phyloP scores from a whole-genome alignment of 345 rosid species.

The Arabis hirsuta region DNA sequence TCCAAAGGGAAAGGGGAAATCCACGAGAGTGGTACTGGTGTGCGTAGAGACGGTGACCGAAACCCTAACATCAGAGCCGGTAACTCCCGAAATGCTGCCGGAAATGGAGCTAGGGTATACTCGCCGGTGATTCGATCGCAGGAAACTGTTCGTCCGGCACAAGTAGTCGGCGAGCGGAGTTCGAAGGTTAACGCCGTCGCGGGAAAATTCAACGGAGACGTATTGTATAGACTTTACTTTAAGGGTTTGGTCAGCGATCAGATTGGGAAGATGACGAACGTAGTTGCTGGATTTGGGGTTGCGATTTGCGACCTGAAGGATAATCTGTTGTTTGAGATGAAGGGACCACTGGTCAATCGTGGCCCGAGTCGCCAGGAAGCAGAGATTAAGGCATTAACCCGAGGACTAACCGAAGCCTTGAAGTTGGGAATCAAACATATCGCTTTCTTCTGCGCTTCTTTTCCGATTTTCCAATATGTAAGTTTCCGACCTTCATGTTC shows the following conservation, averaged over 20 bases:
- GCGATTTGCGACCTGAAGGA: conserved; percentile 54
- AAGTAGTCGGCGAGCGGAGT: conserved; percentile 49
- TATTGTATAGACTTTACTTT: conserved; percentile 41
- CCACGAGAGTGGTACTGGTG: not conserved
- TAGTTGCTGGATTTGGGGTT: conserved; percentile 55
- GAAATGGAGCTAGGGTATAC: not conserved
- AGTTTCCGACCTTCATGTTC: conserved; percentile 8
- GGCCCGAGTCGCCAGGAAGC: conserved; percentile 30
- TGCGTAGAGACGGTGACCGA: conserved; percentile 1
- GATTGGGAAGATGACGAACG: conserved; percentile 24
- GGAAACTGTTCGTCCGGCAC: not conserved
- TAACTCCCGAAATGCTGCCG: not conserved
- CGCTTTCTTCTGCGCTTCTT: conserved; percentile 20
- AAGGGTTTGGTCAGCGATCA: conserved; percentile 58
- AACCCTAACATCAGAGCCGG: conserved; percentile 16
- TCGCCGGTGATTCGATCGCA: not conserved
- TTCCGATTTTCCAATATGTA: conserved; percentile 36
- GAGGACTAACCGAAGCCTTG: conserved; percentile 27
- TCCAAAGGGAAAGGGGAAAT: conserved; percentile 26
- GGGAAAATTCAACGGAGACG: conserved; percentile 3
- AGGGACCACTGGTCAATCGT: conserved; percentile 40
- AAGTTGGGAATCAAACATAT: conserved; percentile 35
- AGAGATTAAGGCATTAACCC: conserved; percentile 38
- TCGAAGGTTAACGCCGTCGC: conserved; percentile 48
- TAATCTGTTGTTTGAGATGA: conserved; percentile 50